A percentile compares a stretch with the other conserved stretches of the same genome.
Evolutionary conservation across 768 basidiomycete species (phyloP).

Genomic region (Gyrodon lividus): DNA sequence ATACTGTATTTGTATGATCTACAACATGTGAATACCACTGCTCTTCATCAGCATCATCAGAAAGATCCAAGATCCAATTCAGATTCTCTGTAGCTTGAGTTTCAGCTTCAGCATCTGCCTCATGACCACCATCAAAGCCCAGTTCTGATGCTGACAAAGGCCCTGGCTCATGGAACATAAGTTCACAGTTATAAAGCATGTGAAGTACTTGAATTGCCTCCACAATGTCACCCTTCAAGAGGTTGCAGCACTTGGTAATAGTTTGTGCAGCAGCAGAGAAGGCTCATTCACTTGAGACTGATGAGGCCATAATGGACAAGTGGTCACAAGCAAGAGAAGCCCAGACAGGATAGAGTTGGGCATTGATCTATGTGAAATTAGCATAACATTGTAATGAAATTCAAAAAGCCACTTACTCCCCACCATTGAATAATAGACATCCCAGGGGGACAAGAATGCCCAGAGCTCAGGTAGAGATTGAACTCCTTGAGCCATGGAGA

Average conservation of each 20-base stretch:
- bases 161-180: slow-evolving; percentile 20
- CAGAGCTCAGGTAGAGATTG: slow-evolving; percentile 19
- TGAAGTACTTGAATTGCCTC: slow-evolving; percentile 35
- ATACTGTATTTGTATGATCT: background rate
- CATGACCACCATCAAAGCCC: background rate
- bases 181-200: slow-evolving; percentile 12
- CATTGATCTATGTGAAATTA: slow-evolving; percentile 9
- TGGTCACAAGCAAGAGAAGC: slow-evolving; percentile 37
- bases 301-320: slow-evolving; percentile 37
- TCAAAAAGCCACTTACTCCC: slow-evolving; percentile 35
- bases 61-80: background rate
- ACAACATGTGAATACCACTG: background rate
- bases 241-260: too few relatives aligned
- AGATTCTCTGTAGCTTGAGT: background rate
- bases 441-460: too few relatives aligned
- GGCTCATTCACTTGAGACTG: slow-evolving; percentile 39
- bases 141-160: background rate
- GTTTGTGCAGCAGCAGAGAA: slow-evolving; percentile 40
- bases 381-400: too few relatives aligned
- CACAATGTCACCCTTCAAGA: slow-evolving; percentile 36
- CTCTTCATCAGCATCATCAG: background rate
- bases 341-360: slow-evolving; percentile 31
- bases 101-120: background rate
- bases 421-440: slow-evolving; percentile 29
- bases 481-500: slow-evolving; percentile 23